Percentiles rank a stretch among this genome's conserved stretches.
Evolutionary conservation across 495 filamentous ascomycete species (phyloP).

Genomic region (Neurospora cerealis): DNA sequence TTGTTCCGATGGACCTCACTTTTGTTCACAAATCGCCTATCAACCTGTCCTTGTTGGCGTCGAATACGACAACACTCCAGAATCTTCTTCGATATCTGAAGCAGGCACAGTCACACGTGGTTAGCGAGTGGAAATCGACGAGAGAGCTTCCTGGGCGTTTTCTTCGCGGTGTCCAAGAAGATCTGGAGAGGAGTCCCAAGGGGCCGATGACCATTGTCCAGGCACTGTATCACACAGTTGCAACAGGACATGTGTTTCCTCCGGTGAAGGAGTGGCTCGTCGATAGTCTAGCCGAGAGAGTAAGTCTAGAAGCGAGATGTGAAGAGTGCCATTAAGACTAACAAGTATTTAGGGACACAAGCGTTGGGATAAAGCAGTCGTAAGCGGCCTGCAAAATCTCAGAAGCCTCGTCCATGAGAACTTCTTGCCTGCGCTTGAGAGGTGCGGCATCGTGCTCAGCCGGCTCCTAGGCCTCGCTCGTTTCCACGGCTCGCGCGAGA

Average conservation of each 20-base stretch:
- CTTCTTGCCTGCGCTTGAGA: constrained; percentile 76
- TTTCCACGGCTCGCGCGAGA: constrained; percentile 56
- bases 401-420: constrained; percentile 73
- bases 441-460: constrained; percentile 71
- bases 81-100: constrained; percentile 74
- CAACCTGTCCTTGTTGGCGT: constrained; percentile 71
- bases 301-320: constrained; percentile 26
- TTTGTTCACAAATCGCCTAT: constrained; percentile 72
- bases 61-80: constrained; percentile 77
- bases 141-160: constrained; percentile 72
- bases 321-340: background rate
- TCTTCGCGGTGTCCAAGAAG: constrained; percentile 63
- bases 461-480: constrained; percentile 77
- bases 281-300: constrained; percentile 76
- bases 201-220: constrained; percentile 49
- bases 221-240: constrained; percentile 74
- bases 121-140: constrained; percentile 68
- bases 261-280: constrained; percentile 79
- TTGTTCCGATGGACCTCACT: constrained; percentile 72
- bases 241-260: constrained; percentile 71
- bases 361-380: constrained; percentile 84
- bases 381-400: constrained; percentile 64
- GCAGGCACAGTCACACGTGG: constrained; percentile 65
- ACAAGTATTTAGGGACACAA: constrained; percentile 62
- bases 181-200: constrained; percentile 32